Evolutionary conservation across 371 early-diverging fungal genomes (phyloP), one percentile per base, ranked within the genome.

Genomic region (Polyrhizophydium stewartii): DNA sequence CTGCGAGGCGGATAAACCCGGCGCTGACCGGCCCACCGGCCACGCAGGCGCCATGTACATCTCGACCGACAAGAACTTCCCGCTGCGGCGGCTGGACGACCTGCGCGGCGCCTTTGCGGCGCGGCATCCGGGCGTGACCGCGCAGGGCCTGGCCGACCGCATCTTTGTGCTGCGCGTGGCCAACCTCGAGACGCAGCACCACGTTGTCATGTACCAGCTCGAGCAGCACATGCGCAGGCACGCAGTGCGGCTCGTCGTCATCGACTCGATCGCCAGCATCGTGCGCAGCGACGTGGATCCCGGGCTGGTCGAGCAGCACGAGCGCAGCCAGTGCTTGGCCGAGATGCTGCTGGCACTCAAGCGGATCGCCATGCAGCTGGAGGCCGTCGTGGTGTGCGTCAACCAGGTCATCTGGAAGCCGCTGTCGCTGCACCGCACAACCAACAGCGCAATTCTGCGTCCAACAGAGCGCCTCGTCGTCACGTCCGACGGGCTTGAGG

Each of bases 241-340:
- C 33, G 62, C 66, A 6, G 76, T 91, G 24, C 74, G 84, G 0
- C 68, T 93, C 27, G 74, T 94, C 22, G 81, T 94, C 12, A 77
- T 94, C 35, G 95, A 94, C 70, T 91, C 92, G 0, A 86, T 94
- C n/a, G 82, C 90, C 21, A 87, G 90, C 9, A 82, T 85, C 37
- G 86, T 91, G 66, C 82, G 90, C 24, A 79, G 84, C 38, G 85
- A 81, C 33, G 69, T 66, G 2, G 19, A 69, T 6, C 16, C 28
- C 60, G 58, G 50, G 1, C 25, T 22, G 35, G 59, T 17, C 51
- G 52, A 41, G 10, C 22, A 17, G 25, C 19, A 7, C 25, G 58
- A 10, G 31, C 7, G 30, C 9, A 16, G 12, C 51, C 51, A 50
- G n/a, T 16, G 16, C 51, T 12, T 50, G 12, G 51, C 51, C 10